These are phyloP conservation scores for Candida dubliniensis DNA, from an alignment of 1,139 yeast genomes.

Conservation along the genomic window DNA sequence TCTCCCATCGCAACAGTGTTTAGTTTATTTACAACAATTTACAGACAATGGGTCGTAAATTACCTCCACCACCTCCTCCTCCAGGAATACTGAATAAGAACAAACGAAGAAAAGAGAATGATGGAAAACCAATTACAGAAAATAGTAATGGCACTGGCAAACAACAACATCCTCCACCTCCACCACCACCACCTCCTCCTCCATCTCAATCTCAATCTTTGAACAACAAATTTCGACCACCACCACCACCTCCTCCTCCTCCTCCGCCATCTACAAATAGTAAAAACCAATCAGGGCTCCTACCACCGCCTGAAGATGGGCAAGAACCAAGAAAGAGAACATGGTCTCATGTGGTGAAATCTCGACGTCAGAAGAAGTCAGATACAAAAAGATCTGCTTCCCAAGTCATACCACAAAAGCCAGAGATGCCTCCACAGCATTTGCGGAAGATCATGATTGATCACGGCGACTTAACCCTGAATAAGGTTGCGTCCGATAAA, in stretches of 20 bases:
- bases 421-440: slow-evolving; percentile 94
- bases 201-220: slow-evolving; percentile 14
- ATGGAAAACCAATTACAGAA: background rate
- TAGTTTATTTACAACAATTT: too few relatives aligned
- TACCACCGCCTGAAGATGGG: background rate
- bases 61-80: slow-evolving; percentile 36
- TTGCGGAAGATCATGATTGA: slow-evolving; percentile 79
- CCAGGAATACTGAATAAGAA: slow-evolving; percentile 15
- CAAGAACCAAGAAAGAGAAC: background rate
- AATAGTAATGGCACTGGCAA: background rate
- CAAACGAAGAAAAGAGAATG: slow-evolving; percentile 11
- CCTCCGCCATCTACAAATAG: slow-evolving; percentile 12
- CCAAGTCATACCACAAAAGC: slow-evolving; percentile 59
- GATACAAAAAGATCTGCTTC: slow-evolving; percentile 18
- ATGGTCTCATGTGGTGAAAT: background rate
- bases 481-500: slow-evolving; percentile 82
- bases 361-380: slow-evolving; percentile 19
- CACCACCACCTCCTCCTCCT: slow-evolving; percentile 21
- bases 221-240: slow-evolving; percentile 11
- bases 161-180: slow-evolving; percentile 7
- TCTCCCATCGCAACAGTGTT: too few relatives aligned
- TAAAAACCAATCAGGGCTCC: background rate
- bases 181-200: slow-evolving; percentile 17
- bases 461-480: slow-evolving; percentile 84
- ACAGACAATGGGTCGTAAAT: slow-evolving; percentile 24